Base-by-base conservation (phyloP, 257 asterid species). In the Forsythia viridissima region DNA sequence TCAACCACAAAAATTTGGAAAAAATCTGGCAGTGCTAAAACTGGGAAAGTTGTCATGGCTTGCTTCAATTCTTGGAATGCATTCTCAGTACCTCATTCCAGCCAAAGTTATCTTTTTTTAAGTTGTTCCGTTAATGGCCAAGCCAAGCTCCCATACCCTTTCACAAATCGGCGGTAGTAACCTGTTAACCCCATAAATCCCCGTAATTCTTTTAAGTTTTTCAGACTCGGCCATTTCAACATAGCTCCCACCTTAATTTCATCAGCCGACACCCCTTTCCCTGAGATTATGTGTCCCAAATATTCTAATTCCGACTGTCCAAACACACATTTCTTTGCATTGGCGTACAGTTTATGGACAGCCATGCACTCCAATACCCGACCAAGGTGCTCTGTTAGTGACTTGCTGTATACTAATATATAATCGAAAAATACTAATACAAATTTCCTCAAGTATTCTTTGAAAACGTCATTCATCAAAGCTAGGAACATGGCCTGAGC, bases 121-220 rank as follows among this genome's bases (percentile, higher is more conserved):
- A 42, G 9, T 42, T 42, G 46, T 5, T 42, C 46, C 2, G 4
- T 42, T 42, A 42, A 42, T 8, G 36, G 36, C 1, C n/a, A 13
- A 6, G 70, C 51, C 8, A 0, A 18, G 21, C n/a, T 48, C 0
- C 80, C 36, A 2, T 34, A 37, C 68, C 43, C 20, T 0, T 0
- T 6, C 20, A 48, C 24, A 69, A 77, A 77, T 46, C 59, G 67
- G 46, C 41, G 30, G 38, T 77, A 43, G 73, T 38, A 76, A 18
- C 46, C 66, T 1, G 42, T 42, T 10, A 65, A 38, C 10, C 79
- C 79, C 24, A 42, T 20, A 61, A 65, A 46, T 18, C 11, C 70
- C 21, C 11, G 0, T n/a, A 76, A 43, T 8, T 51, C 34, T 2
- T 61, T 76, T 12, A 76, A 18, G 16, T 76, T 48, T 43, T 40